These are phyloP conservation scores for Tetrahymena elliotti DNA, from an alignment of 73 alveolate genomes.

Conservation along the genomic window DNA sequence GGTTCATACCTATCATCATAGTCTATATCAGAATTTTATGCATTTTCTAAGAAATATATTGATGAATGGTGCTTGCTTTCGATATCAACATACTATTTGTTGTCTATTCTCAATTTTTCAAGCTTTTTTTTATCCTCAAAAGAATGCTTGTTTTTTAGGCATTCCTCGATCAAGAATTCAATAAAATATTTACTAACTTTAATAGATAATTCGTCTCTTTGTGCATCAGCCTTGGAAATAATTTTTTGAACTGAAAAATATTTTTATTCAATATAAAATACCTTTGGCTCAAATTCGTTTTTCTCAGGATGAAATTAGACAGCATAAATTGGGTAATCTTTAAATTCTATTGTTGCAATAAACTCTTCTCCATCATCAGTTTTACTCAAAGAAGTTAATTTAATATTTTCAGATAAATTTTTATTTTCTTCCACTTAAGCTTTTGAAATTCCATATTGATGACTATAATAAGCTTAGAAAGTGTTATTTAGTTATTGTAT, in stretches of 20 bases:
- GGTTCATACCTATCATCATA: background rate
- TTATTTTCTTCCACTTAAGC: background rate
- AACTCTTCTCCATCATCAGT: background rate
- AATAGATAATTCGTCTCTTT: background rate
- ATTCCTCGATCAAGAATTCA: background rate
- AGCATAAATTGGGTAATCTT: background rate
- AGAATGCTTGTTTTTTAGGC: background rate
- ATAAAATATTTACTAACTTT: background rate
- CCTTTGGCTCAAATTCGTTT: background rate
- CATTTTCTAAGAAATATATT: background rate
- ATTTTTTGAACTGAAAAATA: too few species aligned
- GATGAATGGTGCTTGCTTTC: background rate
- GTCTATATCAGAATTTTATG: background rate
- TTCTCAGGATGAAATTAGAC: background rate
- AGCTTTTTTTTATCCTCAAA: background rate
- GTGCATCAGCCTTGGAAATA: background rate
- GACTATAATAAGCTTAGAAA: background rate
- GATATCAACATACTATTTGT: background rate
- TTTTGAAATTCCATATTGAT: background rate
- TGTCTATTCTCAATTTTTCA: background rate
- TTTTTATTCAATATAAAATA: too few species aligned
- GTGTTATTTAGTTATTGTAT: background rate
- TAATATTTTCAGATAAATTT: background rate
- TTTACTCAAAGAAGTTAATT: background rate
- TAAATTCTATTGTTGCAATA: background rate